These are phyloP conservation scores for Ophiostoma australiae DNA, from an alignment of 2,329 filamentous ascomycete species.

Conservation along the genomic window DNA sequence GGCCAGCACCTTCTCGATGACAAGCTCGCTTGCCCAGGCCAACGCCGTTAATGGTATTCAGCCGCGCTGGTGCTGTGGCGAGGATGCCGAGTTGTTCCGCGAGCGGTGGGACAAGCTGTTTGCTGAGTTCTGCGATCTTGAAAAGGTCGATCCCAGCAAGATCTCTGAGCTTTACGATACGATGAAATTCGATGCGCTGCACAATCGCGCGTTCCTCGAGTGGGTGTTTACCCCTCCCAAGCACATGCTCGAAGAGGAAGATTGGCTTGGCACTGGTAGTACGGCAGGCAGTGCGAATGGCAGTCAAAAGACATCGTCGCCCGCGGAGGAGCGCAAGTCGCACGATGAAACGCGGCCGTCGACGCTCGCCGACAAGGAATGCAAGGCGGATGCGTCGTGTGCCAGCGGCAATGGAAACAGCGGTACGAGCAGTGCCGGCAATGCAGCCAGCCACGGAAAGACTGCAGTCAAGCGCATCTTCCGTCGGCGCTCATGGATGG, in stretches of 20 bases:
- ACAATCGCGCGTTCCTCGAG: slow-evolving; percentile 93
- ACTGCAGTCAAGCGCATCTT: slow-evolving; percentile 50
- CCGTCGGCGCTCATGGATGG: slow-evolving; percentile 57
- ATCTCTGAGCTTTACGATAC: slow-evolving; percentile 98
- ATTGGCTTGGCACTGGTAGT: slow-evolving; percentile 27
- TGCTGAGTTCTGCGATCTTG: slow-evolving; percentile 88
- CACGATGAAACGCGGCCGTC: slow-evolving; percentile 19
- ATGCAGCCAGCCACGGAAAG: slow-evolving; percentile 28
- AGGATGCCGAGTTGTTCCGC: slow-evolving; percentile 89
- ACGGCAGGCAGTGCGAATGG: neutral
- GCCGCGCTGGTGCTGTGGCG: slow-evolving; percentile 89
- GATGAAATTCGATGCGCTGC: slow-evolving; percentile 98
- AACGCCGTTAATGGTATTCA: slow-evolving; percentile 69
- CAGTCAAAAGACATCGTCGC: neutral
- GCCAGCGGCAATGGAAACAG: neutral
- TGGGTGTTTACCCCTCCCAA: slow-evolving; percentile 92
- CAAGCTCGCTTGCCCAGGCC: slow-evolving; percentile 44
- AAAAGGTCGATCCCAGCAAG: slow-evolving; percentile 98
- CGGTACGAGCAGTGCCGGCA: neutral
- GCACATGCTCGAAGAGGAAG: slow-evolving; percentile 68
- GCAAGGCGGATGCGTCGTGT: neutral
- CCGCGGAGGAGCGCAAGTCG: slow-evolving; percentile 22
- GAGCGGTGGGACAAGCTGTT: slow-evolving; percentile 99
- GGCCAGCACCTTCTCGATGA: slow-evolving; percentile 42
- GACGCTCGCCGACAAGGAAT: slow-evolving; percentile 19